Evolutionary conservation across 2,329 filamentous ascomycete genomes (phyloP).

Genomic region (Furcasterigmium furcatum): DNA sequence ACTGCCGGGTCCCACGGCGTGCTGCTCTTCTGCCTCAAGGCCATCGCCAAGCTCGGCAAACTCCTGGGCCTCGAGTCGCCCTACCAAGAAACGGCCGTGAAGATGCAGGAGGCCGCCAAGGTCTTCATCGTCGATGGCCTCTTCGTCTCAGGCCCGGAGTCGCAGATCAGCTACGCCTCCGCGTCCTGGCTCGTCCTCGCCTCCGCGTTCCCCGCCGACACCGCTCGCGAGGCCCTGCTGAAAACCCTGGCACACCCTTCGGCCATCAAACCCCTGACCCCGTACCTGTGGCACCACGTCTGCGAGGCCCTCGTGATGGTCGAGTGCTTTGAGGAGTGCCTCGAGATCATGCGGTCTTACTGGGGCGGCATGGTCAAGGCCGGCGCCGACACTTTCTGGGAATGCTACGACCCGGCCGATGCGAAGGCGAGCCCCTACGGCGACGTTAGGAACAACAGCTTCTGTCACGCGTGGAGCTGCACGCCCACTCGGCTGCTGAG

Average conservation of each 20-base stretch:
- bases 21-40: conserved; percentile 22
- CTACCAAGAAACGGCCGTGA: conserved; percentile 12
- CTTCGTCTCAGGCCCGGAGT: conserved; percentile 20
- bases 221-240: conserved; percentile 15
- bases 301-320: conserved; percentile 21
- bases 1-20: conserved; percentile 25
- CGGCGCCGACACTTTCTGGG: conserved; percentile 29
- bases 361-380: conserved; percentile 27
- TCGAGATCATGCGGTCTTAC: conserved; percentile 24
- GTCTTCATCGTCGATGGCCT: conserved; percentile 14
- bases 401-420: conserved; percentile 22
- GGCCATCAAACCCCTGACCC: conserved; percentile 23
- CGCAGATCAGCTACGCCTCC: conserved; percentile 23
- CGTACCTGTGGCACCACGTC: conserved; percentile 25
- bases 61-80: conserved; percentile 18
- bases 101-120: conserved; percentile 16
- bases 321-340: conserved; percentile 18
- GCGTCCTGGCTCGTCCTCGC: conserved; percentile 26
- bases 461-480: conserved; percentile 29
- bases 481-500: conserved; percentile 23
- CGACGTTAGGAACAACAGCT: conserved; percentile 26
- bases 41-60: conserved; percentile 19
- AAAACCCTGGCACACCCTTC: conserved; percentile 17
- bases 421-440: conserved; percentile 23
- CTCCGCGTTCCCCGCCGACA: conserved; percentile 14